phyloP scores from a whole-genome alignment of 1,284 basidiomycete genomes.

The Heterobasidion annosum region DNA sequence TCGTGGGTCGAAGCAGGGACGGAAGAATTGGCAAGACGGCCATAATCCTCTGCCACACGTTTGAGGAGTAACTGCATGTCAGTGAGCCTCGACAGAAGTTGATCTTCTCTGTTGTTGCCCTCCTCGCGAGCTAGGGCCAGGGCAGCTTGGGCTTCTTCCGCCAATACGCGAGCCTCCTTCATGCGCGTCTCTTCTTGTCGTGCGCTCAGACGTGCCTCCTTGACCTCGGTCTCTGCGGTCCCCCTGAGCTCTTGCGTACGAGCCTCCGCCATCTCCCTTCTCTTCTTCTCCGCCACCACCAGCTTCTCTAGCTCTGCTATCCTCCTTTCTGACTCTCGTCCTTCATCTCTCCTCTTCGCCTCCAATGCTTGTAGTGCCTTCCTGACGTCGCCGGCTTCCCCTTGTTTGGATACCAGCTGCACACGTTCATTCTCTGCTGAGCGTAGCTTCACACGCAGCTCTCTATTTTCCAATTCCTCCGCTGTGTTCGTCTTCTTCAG shows the following conservation, averaged over 20 bases:
- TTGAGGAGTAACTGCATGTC: conserved; percentile 33
- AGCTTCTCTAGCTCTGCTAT: conserved; percentile 50
- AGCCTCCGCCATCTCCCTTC: conserved; percentile 35
- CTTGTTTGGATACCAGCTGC: conserved; percentile 41
- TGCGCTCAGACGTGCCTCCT: conserved; percentile 23
- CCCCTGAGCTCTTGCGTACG: conserved; percentile 32
- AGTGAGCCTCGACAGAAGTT: conserved; percentile 39
- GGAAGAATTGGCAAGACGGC: conserved; percentile 41
- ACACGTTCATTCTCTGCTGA: conserved; percentile 48
- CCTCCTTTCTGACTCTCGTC: conserved; percentile 41
- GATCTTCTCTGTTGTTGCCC: conserved; percentile 28
- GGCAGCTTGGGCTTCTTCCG: conserved; percentile 22
- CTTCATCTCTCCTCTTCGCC: conserved; percentile 39
- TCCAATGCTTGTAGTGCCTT: conserved; percentile 42
- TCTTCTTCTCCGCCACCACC: conserved; percentile 39
- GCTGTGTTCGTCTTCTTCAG: conserved; percentile 37
- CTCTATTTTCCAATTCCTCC: conserved; percentile 56
- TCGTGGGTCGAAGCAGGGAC: conserved; percentile 31
- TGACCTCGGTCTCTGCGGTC: conserved; percentile 32
- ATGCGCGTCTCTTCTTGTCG: conserved; percentile 27
- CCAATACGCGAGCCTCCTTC: conserved; percentile 18
- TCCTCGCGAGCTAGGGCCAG: conserved; percentile 15
- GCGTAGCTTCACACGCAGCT: conserved; percentile 50
- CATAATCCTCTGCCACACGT: conserved; percentile 50
- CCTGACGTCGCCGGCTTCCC: conserved; percentile 42